Conservation (phyloP, 2,329 filamentous ascomycete genomes). For the Huntiella abstrusa region DNA sequence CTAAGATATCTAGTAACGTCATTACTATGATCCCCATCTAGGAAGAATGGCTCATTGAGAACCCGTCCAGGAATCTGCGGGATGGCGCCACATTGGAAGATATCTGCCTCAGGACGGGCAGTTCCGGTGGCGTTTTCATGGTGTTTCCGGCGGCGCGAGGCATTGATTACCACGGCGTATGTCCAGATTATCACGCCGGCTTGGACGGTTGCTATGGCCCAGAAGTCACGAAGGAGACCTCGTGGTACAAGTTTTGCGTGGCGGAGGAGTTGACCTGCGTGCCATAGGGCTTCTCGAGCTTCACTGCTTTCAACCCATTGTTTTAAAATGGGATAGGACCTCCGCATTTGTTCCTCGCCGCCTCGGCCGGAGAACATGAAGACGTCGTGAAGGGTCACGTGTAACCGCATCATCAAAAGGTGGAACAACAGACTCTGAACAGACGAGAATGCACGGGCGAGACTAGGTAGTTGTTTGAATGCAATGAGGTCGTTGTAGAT, state of each 20-base stretch:
- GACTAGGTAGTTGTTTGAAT: conserved; percentile 23
- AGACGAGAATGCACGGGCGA: conserved; percentile 20
- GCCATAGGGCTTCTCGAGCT: conserved; percentile 43
- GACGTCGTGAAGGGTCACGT: conserved; percentile 45
- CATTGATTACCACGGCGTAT: conserved; percentile 37
- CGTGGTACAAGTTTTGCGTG: conserved; percentile 35
- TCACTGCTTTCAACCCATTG: conserved; percentile 37
- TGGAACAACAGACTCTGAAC: conserved; percentile 31
- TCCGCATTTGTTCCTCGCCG: conserved; percentile 43
- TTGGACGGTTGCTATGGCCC: conserved; percentile 50
- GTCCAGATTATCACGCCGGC: conserved; percentile 50
- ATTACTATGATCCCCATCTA: conserved; percentile 36
- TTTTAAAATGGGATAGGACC: conserved; percentile 37
- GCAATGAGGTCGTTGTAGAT: conserved; percentile 36
- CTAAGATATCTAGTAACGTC: conserved; percentile 37
- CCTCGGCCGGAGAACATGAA: conserved; percentile 51
- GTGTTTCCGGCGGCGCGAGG: conserved; percentile 15
- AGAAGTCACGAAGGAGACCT: conserved; percentile 42
- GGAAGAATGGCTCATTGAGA: conserved; percentile 24
- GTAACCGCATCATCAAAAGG: conserved; percentile 42
- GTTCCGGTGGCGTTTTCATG: conserved; percentile 33
- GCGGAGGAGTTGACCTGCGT: conserved; percentile 47
- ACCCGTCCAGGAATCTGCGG: conserved; percentile 17
- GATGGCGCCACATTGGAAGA: conserved; percentile 11
- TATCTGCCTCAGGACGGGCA: conserved; percentile 13